Evolutionary conservation across 2,329 filamentous ascomycete species (phyloP).

Genomic region (Ophiostoma ulmi): DNA sequence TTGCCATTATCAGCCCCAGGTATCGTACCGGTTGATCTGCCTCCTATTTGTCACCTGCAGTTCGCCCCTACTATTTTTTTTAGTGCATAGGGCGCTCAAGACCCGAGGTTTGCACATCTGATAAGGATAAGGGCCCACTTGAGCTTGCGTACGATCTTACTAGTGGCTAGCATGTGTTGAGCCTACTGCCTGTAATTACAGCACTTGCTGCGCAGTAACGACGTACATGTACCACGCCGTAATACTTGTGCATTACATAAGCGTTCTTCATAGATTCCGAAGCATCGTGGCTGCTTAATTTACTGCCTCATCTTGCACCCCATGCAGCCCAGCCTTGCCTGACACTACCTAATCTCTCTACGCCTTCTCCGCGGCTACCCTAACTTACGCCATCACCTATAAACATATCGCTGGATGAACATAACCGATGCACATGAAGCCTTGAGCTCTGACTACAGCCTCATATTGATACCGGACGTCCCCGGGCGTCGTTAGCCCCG

Average conservation of each 20-base stretch:
- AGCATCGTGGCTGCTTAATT: background rate
- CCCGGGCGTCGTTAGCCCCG: slow-evolving; percentile 4
- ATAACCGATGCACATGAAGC: background rate
- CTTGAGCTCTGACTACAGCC: background rate
- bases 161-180: background rate
- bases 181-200: background rate
- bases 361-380: background rate
- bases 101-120: background rate
- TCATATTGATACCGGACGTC: background rate
- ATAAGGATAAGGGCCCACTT: slow-evolving; percentile 21
- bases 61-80: slow-evolving; percentile 11
- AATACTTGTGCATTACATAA: background rate
- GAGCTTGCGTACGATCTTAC: background rate
- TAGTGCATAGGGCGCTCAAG: background rate
- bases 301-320: slow-evolving; percentile 6
- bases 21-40: background rate
- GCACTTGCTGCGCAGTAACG: background rate
- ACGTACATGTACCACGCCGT: background rate
- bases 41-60: slow-evolving; percentile 10
- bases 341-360: background rate
- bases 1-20: background rate
- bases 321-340: background rate
- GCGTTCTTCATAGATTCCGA: background rate
- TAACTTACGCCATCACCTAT: background rate
- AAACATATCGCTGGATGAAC: background rate